Percentiles rank a stretch among this genome's conserved stretches.
phyloP scores from a whole-genome alignment of 768 basidiomycete species.

The Tremella fuciformis region DNA sequence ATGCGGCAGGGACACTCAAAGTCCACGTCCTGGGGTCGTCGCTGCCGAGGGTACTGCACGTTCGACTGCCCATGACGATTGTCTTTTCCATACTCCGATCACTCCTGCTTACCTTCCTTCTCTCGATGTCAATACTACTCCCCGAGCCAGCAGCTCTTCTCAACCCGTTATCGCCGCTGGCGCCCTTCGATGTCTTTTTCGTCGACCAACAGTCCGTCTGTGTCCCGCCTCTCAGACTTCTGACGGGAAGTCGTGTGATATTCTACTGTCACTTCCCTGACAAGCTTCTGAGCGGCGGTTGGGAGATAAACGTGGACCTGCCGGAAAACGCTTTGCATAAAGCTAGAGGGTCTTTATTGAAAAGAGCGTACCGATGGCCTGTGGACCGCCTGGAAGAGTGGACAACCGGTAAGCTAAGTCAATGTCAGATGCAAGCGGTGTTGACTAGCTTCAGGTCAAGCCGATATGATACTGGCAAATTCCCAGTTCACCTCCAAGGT shows the following conservation, averaged over 20 bases:
- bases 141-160: constrained; percentile 34
- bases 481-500: constrained; percentile 84
- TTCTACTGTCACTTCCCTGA: constrained; percentile 99
- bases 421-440: neutral
- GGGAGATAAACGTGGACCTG: constrained; percentile 56
- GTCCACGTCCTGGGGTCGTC: constrained; percentile 72
- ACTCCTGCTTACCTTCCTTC: constrained; percentile 69
- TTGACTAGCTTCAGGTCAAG: constrained; percentile 61
- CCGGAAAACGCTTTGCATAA: constrained; percentile 51
- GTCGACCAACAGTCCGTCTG: constrained; percentile 94
- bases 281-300: constrained; percentile 64
- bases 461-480: constrained; percentile 87
- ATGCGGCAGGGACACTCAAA: constrained; percentile 73
- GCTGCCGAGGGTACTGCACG: constrained; percentile 74
- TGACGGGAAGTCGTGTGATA: constrained; percentile 74
- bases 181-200: constrained; percentile 71
- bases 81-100: constrained; percentile 84
- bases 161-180: constrained; percentile 37
- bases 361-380: constrained; percentile 75
- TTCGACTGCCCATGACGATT: constrained; percentile 70
- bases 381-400: constrained; percentile 87
- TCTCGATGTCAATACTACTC: constrained; percentile 56
- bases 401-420: constrained; percentile 68
- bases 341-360: constrained; percentile 57
- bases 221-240: constrained; percentile 70